Base-by-base conservation (phyloP, 768 basidiomycete genomes). In the Pilatotrama ljubarskyi region DNA sequence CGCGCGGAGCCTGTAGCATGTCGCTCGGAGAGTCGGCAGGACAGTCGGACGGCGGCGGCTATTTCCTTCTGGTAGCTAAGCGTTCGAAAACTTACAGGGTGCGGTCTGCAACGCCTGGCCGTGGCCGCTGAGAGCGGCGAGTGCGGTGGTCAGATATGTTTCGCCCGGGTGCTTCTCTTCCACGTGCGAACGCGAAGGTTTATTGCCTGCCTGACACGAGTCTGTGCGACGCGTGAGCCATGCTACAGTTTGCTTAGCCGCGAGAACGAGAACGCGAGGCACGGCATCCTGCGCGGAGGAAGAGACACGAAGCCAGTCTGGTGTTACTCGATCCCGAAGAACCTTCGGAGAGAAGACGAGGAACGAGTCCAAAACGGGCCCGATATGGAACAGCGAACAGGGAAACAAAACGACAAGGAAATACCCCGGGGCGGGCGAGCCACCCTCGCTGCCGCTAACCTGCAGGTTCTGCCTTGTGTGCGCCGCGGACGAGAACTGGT, bases 21-120 rank as follows among this genome's bases (percentile, higher is more conserved):
- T 36, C 50, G 11, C 20, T 11, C 52, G 29, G 52, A n/a, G 41
- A 35, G 41, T n/a, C 26, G 20, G 25, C 42, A 41, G 42, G 25
- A 3, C 11, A 18, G 46, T 29, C 37, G 46, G 55, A 24, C 20
- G 46, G 50, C 49, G 50, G 44, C 41, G 51, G 22, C 38, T 22
- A 14, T 15, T 22, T 48, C n/a, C n/a, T 50, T 55, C 49, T 47
- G 14, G 40, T 35, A 29, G 42, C 51, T 41, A 47, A 41, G 26
- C 42, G 49, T n/a, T n/a, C n/a, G 26, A 55, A 55, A 61, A 55
- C 52, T 61, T 61, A 61, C 59, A 61, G 59, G 59, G 59, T 54
- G 40, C 53, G 52, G 52, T 43, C 36, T 22, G 43, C 11, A 25
- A 54, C 38, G 46, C 40, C 59, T 43, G 47, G 52, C 47, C 55